These are phyloP conservation scores for Leishmania aethiopica DNA, from an alignment of 208 protist genomes.

Conservation along the genomic window DNA sequence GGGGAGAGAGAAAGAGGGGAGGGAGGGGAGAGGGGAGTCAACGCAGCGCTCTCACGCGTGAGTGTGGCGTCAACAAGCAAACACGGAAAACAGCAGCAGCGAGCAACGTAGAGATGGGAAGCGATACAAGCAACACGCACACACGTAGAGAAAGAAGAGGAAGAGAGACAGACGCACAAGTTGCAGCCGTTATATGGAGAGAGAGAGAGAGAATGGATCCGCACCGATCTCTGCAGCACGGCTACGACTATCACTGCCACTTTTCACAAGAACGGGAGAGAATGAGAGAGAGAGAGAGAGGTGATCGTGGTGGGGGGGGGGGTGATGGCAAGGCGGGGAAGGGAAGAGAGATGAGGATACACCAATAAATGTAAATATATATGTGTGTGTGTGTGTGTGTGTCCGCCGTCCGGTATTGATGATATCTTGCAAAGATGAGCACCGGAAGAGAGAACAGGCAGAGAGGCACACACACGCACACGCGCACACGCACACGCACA, in stretches of 20 bases:
- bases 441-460: background rate
- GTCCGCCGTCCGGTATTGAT: too few species aligned
- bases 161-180: slow-evolving; percentile 10
- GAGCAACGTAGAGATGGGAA: background rate
- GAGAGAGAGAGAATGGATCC: background rate
- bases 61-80: background rate
- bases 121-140: background rate
- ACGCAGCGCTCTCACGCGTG: background rate
- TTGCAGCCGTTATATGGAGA: background rate
- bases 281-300: background rate
- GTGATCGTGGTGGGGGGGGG: too few species aligned
- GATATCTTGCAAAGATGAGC: too few species aligned
- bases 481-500: too few species aligned
- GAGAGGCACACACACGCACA: too few species aligned
- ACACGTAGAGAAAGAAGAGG: background rate
- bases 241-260: background rate
- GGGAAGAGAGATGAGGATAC: background rate
- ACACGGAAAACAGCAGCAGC: background rate
- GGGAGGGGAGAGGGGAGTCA: background rate
- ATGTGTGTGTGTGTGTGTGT: too few species aligned
- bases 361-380: too few species aligned
- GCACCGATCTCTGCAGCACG: background rate
- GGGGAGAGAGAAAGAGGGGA: background rate
- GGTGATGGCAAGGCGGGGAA: too few species aligned
- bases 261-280: background rate